Evolutionary conservation across 2,329 filamentous ascomycete species (phyloP), one percentile per base, ranked within the genome.

Genomic region (Akanthomyces dipterigenus): DNA sequence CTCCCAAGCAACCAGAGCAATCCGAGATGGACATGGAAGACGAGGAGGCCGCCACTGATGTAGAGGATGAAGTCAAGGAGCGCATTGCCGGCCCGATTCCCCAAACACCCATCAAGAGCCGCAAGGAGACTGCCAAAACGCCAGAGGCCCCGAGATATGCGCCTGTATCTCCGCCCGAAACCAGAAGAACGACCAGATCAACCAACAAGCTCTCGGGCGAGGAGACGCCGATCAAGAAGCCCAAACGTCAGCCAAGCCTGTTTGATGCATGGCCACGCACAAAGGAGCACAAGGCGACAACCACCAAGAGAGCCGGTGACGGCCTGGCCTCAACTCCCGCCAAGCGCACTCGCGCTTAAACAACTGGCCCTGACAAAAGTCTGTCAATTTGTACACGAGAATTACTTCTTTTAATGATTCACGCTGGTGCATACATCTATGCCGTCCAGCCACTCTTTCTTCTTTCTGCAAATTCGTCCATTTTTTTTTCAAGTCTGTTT

Each of bases 211-310:
- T 81, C 60, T 66, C 70, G 34, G 74, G 75, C 3, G 75, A 76
- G 14, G 64, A 70, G 12, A 77, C 77, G 9, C 77, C 81, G 1
- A 67, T 76, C 64, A 81, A 77, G 66, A 63, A 63, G 65, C 62
- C 66, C 63, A 70, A 70, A 62, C 67, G 68, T 49, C 69, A 76
- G 65, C 76, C 75, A 62, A 86, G 82, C 67, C 85, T 84, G 2
- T 91, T 91, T 67, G 86, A 89, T 67, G 79, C 79, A 43, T 91
- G 88, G 88, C 82, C 78, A 64, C 84, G 87, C 62, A 84, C 83
- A 67, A 91, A 91, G 78, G 76, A 72, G 65, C 73, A 66, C 72
- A 63, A 76, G 77, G 63, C 77, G 70, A 74, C 77, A 76, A 68
- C 75, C 26, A 64, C 72, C 54, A 82, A 82, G 70, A 76, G 79